Evolutionary conservation across 208 protist genomes (phyloP).

Genomic region (Herpetomonas muscarum): DNA sequence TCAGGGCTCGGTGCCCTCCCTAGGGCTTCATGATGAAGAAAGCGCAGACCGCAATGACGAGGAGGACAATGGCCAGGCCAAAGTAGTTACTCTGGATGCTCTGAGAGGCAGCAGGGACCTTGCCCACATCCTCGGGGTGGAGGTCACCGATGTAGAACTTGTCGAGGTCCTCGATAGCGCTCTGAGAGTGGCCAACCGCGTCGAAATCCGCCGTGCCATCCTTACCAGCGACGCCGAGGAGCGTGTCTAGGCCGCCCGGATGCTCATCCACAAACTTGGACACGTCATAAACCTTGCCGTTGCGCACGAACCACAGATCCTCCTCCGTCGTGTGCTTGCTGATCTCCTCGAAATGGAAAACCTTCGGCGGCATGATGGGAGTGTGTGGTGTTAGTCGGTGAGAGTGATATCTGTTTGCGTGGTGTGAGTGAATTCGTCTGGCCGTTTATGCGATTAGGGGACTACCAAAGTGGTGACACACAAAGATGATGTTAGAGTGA

Average conservation of each 20-base stretch:
- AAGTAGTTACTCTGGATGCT: conserved; percentile 32
- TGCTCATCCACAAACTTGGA: conserved; percentile 84
- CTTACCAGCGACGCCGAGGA: conserved; percentile 76
- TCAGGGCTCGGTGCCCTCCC: not conserved
- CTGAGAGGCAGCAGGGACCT: conserved; percentile 22
- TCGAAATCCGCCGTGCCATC: conserved; percentile 86
- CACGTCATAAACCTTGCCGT: conserved; percentile 86
- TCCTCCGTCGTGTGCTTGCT: conserved; percentile 54
- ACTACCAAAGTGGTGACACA: too few relatives aligned
- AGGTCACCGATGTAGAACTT: conserved; percentile 80
- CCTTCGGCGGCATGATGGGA: not conserved
- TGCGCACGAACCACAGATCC: conserved; percentile 80
- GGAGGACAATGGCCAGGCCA: conserved; percentile 31
- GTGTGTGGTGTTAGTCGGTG: too few relatives aligned
- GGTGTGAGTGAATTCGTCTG: too few relatives aligned
- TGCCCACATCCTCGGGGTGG: conserved; percentile 44
- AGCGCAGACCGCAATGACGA: conserved; percentile 34
- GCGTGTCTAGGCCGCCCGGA: conserved; percentile 85
- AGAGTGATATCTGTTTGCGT: too few relatives aligned
- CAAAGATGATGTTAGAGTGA: too few relatives aligned
- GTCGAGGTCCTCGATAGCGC: conserved; percentile 55
- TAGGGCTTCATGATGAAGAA: conserved; percentile 58
- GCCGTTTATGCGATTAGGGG: too few relatives aligned
- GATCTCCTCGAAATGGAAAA: conserved; percentile 53
- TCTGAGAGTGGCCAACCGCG: conserved; percentile 68